Evolutionary conservation across 1,284 basidiomycete species (phyloP).

Genomic region (Ganoderma lingzhi): DNA sequence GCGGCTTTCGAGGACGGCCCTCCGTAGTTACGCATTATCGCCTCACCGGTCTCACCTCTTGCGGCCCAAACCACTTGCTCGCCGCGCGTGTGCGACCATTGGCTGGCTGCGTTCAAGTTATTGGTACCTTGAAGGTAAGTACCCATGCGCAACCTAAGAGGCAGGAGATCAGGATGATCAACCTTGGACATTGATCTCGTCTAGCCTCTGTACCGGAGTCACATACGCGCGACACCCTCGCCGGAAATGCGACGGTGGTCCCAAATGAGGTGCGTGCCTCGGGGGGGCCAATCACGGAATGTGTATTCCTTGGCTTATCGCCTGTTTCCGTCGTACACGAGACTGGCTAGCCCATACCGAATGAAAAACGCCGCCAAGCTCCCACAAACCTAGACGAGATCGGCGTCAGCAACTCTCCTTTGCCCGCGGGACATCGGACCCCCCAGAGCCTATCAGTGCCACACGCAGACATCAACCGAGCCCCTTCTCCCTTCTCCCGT

Average conservation of each 20-base stretch:
- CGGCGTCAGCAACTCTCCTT: slow-evolving; percentile 5
- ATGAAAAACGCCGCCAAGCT: slow-evolving; percentile 84
- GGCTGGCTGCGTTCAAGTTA: background rate
- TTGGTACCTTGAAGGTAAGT: background rate
- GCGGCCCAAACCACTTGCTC: background rate
- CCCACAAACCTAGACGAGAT: slow-evolving; percentile 46
- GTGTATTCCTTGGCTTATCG: slow-evolving; percentile 49
- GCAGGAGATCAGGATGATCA: background rate
- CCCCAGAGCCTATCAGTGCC: background rate
- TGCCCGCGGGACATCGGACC: slow-evolving; percentile 5
- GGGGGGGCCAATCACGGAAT: slow-evolving; percentile 1
- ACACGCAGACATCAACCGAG: too few species aligned
- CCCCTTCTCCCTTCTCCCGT: too few species aligned
- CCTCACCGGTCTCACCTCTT: background rate
- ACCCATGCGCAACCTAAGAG: background rate
- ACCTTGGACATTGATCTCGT: background rate
- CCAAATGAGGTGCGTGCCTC: background rate
- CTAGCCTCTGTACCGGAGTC: background rate
- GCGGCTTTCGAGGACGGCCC: background rate
- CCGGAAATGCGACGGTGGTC: background rate
- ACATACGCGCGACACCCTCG: background rate
- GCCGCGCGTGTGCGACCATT: slow-evolving; percentile 4
- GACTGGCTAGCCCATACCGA: slow-evolving; percentile 86
- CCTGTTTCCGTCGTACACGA: slow-evolving; percentile 91
- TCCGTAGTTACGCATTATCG: background rate